Evolutionary conservation across 352 stramenopile species (phyloP).

Genomic region (Globisporangium polare): DNA sequence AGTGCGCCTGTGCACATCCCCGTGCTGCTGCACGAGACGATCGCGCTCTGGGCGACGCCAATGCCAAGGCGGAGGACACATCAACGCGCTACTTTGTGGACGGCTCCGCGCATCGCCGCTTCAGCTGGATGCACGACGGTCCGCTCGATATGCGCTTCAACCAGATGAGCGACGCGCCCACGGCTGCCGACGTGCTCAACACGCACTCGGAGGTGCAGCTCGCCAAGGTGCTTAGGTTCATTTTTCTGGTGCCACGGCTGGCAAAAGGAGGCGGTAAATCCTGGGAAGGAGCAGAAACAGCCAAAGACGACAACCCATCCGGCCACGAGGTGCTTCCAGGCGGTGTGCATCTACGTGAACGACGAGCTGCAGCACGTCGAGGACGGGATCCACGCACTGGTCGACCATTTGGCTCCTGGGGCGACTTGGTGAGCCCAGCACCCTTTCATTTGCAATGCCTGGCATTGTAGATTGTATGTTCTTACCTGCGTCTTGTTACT

Average conservation of each 20-base stretch:
- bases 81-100: conserved; percentile 57
- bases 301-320: conserved; percentile 38
- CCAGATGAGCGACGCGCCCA: conserved; percentile 28
- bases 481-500: too few species aligned
- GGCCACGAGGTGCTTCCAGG: conserved; percentile 77
- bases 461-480: too few species aligned
- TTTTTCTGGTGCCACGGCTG: background rate
- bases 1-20: conserved; percentile 38
- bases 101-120: conserved; percentile 58
- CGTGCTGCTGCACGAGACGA: conserved; percentile 55
- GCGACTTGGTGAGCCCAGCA: conserved; percentile 30
- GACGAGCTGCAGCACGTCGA: conserved; percentile 72
- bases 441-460: too few species aligned
- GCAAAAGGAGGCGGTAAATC: conserved; percentile 9
- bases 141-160: conserved; percentile 83
- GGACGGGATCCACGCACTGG: conserved; percentile 52
- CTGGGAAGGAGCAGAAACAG: conserved; percentile 18
- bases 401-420: conserved; percentile 48
- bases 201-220: conserved; percentile 68
- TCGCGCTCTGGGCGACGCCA: conserved; percentile 27
- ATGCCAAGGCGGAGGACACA: background rate
- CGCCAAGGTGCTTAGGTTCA: conserved; percentile 27
- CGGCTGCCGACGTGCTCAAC: conserved; percentile 67
- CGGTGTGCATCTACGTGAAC: conserved; percentile 78
- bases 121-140: conserved; percentile 70